A percentile compares a stretch with the other conserved stretches of the same genome.
Evolutionary conservation across 257 asterid genomes (phyloP).

Genomic region (Primulina eburnea): DNA sequence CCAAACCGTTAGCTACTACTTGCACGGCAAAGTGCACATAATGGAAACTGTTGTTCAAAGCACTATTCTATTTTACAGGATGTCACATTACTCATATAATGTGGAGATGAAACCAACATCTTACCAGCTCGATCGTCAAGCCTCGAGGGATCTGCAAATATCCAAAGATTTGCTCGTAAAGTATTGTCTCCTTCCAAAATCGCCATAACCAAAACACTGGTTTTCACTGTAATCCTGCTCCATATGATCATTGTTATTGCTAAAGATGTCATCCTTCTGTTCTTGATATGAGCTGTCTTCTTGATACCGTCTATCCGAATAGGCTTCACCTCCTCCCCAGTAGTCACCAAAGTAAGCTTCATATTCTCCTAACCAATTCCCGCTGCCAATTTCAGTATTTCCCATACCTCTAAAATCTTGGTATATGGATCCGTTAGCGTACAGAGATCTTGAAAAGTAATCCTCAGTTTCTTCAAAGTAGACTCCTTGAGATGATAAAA

Average conservation of each 20-base stretch:
- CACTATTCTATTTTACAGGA: no score
- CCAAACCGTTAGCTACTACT: no score
- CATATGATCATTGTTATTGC: background rate
- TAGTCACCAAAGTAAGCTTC: conserved; percentile 21
- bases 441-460: background rate
- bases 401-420: conserved; percentile 3
- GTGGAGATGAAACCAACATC: no score
- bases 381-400: background rate
- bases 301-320: conserved; percentile 1
- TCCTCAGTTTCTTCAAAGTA: conserved; percentile 23
- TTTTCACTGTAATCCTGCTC: conserved; percentile 10
- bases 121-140: no score
- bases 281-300: conserved; percentile 4
- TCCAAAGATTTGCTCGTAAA: conserved; percentile 30
- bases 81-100: no score
- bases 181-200: conserved; percentile 9
- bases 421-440: background rate
- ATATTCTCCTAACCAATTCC: conserved; percentile 30
- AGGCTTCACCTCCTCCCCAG: conserved; percentile 20
- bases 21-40: no score
- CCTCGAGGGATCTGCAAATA: no score
- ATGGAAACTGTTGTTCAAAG: no score
- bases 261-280: conserved; percentile 1
- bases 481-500: conserved; percentile 19
- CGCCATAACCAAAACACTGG: conserved; percentile 13